Evolutionary conservation across 805 yeast species (phyloP), one percentile per base, ranked within the genome.

Genomic region (Kazachstania martiniae): DNA sequence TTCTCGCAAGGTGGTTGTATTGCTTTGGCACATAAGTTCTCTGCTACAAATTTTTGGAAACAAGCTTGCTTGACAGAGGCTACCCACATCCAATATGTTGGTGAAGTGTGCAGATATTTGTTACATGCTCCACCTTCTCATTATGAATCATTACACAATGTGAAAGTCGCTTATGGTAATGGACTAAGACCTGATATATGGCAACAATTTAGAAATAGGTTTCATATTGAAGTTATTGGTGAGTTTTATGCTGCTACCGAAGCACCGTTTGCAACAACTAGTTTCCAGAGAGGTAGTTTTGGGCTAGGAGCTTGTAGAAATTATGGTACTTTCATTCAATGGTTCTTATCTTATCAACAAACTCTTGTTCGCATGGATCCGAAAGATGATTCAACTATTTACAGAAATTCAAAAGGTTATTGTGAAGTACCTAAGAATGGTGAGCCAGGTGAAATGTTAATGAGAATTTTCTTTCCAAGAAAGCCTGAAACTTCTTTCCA

Each of bases 181-280:
- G 97, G 97, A 0, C 63, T 87, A 43, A 72, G 96, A 45, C 72
- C 75, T 8, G 96, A 89, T 50, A 80, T 89, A 34, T 87, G 97
- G 97, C 58, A 52, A 36, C 73, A 74, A 33, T 82, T 87, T 59
- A 85, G 84, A 56, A 58, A 67, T 15, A 65, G 94, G 39, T 87
- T 87, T 63, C 68, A 74, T 37, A 78, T 87, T 38, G 62, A 68
- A 18, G 78, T 72, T 4, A 68, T 87, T 38, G 94, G 94, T 12
- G 97, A 87, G 53, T 87, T 89, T 50, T 87, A 87, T 57, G 94
- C 94, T 1, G 80, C 95, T 2, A 85, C 95, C 1, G 97, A 87
- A 53, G 76, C 89, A 3, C 96, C 96, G 13, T 70, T 83, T 45
- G 95, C 93, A 1, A 70, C 87, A 12, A 85, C 93, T 2, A 77